Conservation (phyloP, 1,284 basidiomycete species). For the Malassezia caprae region DNA sequence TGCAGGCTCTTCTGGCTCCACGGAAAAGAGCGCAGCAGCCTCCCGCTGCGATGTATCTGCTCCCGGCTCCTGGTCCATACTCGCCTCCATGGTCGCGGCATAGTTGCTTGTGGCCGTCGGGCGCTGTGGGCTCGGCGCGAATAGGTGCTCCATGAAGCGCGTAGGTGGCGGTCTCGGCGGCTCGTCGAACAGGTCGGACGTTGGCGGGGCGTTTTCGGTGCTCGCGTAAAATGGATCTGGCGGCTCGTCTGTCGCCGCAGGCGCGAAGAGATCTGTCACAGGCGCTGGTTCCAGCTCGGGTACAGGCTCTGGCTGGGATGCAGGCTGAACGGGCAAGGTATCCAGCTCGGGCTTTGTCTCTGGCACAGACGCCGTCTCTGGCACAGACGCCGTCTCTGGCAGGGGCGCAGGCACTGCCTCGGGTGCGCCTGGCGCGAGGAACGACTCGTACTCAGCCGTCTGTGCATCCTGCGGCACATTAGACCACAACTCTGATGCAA, state of each 20-base stretch:
- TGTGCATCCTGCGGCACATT: background rate
- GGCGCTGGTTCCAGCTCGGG: too few species aligned
- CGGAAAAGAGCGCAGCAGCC: background rate
- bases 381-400: too few species aligned
- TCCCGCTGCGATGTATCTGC: background rate
- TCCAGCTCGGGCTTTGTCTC: too few species aligned
- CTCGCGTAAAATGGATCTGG: too few species aligned
- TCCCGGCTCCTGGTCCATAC: background rate
- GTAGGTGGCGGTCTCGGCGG: background rate
- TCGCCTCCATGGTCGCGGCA: background rate
- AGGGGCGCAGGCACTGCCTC: background rate
- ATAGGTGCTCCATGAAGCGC: background rate
- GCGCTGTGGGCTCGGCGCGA: background rate
- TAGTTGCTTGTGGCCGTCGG: background rate
- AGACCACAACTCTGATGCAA: constrained; percentile 6
- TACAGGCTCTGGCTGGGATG: too few species aligned
- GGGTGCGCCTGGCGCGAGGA: background rate
- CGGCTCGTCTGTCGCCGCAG: too few species aligned
- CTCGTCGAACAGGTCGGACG: background rate
- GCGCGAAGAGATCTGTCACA: background rate
- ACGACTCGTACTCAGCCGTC: background rate
- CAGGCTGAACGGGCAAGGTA: too few species aligned
- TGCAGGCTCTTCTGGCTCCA: background rate
- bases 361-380: too few species aligned
- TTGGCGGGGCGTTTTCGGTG: too few species aligned